phyloP scores from a whole-genome alignment of 768 basidiomycete genomes.

The Pleurotus tuber-regium region DNA sequence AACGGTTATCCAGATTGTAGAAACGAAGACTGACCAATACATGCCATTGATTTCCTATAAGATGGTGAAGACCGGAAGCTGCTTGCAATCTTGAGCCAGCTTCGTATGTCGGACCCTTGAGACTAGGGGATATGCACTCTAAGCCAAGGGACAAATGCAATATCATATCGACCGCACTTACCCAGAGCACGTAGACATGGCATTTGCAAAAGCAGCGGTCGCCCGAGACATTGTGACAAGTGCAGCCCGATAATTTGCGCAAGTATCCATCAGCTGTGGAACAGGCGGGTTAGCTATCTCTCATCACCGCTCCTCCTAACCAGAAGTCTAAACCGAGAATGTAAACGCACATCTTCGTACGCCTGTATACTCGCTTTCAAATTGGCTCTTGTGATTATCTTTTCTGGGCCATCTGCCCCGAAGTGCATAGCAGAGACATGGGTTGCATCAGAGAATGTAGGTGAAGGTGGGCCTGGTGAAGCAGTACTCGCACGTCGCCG shows the following conservation, averaged over 20 bases:
- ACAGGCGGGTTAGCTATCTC: neutral
- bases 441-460: constrained; percentile 81
- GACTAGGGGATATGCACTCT: constrained; percentile 36
- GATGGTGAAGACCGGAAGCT: constrained; percentile 84
- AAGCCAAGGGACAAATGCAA: too few species aligned
- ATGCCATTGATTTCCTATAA: constrained; percentile 92
- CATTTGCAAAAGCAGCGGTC: constrained; percentile 82
- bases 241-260: constrained; percentile 78
- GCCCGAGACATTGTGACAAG: constrained; percentile 79
- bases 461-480: constrained; percentile 69
- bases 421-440: constrained; percentile 77
- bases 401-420: constrained; percentile 69
- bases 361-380: constrained; percentile 75
- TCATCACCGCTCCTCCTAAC: neutral
- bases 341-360: constrained; percentile 69
- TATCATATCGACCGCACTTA: constrained; percentile 32
- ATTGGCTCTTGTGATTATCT: constrained; percentile 80
- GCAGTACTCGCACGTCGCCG: constrained; percentile 30
- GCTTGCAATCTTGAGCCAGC: constrained; percentile 81
- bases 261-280: constrained; percentile 67
- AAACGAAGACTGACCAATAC: constrained; percentile 58
- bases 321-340: too few species aligned
- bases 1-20: neutral
- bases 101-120: constrained; percentile 81
- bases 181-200: constrained; percentile 83